Base-by-base conservation (phyloP, 495 filamentous ascomycete species). In the Parathielavia appendiculata region DNA sequence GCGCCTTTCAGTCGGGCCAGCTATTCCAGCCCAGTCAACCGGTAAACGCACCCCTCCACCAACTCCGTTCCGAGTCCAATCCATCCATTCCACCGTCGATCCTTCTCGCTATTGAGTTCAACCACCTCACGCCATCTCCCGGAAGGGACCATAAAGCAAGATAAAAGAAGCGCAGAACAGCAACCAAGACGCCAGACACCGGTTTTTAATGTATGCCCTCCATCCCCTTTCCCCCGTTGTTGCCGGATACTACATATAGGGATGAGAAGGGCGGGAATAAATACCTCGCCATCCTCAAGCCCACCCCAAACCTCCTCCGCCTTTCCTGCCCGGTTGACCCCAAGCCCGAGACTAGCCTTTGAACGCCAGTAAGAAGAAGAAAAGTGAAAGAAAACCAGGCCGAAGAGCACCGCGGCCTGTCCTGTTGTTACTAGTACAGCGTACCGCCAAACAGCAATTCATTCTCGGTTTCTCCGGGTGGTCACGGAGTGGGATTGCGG, bases 171-270 rank as follows among this genome's bases (percentile, higher is more conserved):
- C n/a, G 0, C 32, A 12, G 19, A 47, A 32, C n/a, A n/a, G 51
- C 57, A n/a, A 40, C 56, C 45, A 12, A 51, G 40, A 67, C 63
- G 60, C 66, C 66, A n/a, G n/a, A 30, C 26, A 2, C 26, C 26
- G 6, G 20, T 26, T 67, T 68, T 68, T 66, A 52, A 53, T 61
- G 61, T 66, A 68, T 68, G 51, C 63, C n/a, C 66, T 54, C 44
- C 16, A 38, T 6, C 26, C 26, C 26, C 2, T 30, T 30, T 3
- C 26, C 26, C 26, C 6, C 4, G 20, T 50, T 60, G 63, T 58
- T 66, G 51, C 64, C 56, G 48, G 61, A 63, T 49, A 49, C 46
- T 63, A 66, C 54, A 63, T 63, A 61, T 53, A 57, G 26, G 26
- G 26, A 30, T 3, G 26, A 6, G 6, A 30, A 30, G 26, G 26